Evolutionary conservation across 148 eudicot genomes (phyloP), one percentile per base, ranked within the genome.

Genomic region (Rhododendron simsii): DNA sequence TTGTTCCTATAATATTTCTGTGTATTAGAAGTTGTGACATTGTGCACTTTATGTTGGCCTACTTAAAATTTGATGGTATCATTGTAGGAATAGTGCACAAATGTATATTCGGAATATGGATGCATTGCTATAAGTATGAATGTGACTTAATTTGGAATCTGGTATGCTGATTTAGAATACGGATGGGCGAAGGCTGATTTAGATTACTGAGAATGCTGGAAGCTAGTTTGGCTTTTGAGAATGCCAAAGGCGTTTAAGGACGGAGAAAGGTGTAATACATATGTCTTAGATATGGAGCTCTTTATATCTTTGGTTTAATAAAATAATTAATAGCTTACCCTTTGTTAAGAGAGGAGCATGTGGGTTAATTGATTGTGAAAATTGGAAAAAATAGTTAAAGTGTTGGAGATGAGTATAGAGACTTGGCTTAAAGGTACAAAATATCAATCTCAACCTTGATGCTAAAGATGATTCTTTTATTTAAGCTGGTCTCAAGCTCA

Each of bases 191-290:
- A 65, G 55, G 16, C 41, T n/a, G 79, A 71, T 83, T 71, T 47
- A 10, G 79, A 83, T 83, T 33, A n/a, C 26, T 69, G 45, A 16
- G 28, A 71, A 71, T 47, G 61, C 14, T 69, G 23, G 47, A 71
- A 83, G 79, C 79, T 83, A 83, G 79, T 71, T 83, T 35, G 47
- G 13, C 53, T 83, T 47, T 47, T 4, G 69, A 44, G 74, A 23
- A 7, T 41, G 26, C 57, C 55, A 6, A 59, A 30, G 21, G 45
- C 26, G 9, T 44, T 48, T 30, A 33, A 71, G 71, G 30, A 51
- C 2, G 30, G 23, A 16, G 45, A 69, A 45, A 14, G 59, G 57
- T 7, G 23, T 59, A 21, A 21, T 1, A 59, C 47, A 35, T 37
- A 57, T 3, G 53, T 81, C 73, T 81, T 33, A 7, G 33, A 37